Percentiles rank a stretch among this genome's conserved stretches.
These are phyloP conservation scores for Solanum bukasovii DNA, from an alignment of 257 asterid species.

Conservation along the genomic window DNA sequence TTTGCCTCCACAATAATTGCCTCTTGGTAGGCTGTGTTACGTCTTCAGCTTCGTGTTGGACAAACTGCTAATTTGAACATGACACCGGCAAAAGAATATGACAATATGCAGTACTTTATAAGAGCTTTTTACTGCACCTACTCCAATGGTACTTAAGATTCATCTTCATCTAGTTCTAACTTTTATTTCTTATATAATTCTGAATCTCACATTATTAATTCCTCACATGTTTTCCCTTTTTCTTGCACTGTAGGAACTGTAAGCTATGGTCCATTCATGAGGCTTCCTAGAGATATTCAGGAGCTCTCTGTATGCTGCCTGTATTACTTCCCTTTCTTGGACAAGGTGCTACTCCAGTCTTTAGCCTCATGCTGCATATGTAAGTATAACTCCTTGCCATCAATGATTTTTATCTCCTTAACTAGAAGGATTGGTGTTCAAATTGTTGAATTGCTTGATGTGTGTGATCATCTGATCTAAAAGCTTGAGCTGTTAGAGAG, in stretches of 20 bases:
- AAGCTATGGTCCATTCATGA: constrained; percentile 69
- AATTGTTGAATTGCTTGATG: not conserved
- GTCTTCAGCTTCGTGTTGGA: constrained; percentile 54
- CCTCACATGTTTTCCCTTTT: not conserved
- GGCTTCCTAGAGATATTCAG: constrained; percentile 63
- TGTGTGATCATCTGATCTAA: not conserved
- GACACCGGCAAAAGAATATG: constrained; percentile 44
- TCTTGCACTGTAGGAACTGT: constrained; percentile 17
- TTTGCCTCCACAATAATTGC: constrained; percentile 1
- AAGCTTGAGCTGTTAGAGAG: not conserved
- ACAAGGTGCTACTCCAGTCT: constrained; percentile 56
- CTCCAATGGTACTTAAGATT: constrained; percentile 33
- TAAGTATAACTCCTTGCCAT: constrained; percentile 27
- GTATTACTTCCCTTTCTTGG: constrained; percentile 57
- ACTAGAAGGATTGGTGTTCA: not conserved
- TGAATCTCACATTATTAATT: constrained; percentile 1
- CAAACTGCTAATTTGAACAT: constrained; percentile 39
- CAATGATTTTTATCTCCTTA: not conserved
- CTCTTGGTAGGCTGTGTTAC: constrained; percentile 65
- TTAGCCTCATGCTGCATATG: constrained; percentile 74
- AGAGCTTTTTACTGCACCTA: constrained; percentile 40
- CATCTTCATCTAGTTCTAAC: not conserved
- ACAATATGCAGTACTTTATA: constrained; percentile 32
- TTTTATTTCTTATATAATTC: constrained; percentile 2
- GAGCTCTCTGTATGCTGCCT: constrained; percentile 77